These are phyloP conservation scores for Solanum dulcamara DNA, from an alignment of 257 asterid genomes.

Conservation along the genomic window DNA sequence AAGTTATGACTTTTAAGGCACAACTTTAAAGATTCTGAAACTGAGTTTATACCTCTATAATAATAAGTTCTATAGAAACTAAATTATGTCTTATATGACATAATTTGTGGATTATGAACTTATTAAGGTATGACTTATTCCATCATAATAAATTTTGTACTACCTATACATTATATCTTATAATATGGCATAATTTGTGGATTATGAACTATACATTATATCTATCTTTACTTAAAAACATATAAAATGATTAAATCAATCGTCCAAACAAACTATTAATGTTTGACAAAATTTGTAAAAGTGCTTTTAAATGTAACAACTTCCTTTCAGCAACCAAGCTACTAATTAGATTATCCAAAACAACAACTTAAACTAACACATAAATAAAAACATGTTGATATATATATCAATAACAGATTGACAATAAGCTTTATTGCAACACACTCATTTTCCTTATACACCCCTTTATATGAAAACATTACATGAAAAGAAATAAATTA, in stretches of 20 bases:
- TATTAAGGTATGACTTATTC: too few relatives aligned
- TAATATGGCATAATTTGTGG: not conserved
- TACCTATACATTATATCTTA: not conserved
- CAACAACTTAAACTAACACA: not conserved
- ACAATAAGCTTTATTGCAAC: not conserved
- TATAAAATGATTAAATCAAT: too few relatives aligned
- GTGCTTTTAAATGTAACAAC: not conserved
- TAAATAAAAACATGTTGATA: not conserved
- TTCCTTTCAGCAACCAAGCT: not conserved
- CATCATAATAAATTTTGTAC: too few relatives aligned
- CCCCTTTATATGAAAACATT: not conserved
- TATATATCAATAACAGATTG: not conserved
- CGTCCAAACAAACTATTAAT: accelerated
- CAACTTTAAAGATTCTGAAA: not conserved
- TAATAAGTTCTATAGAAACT: not conserved
- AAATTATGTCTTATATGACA: not conserved
- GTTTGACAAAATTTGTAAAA: not conserved
- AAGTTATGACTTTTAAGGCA: not conserved
- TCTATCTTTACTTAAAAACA: too few relatives aligned
- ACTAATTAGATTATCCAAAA: not conserved
- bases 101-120: not conserved
- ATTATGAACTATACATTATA: not conserved
- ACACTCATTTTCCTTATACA: not conserved
- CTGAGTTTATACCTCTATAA: not conserved
- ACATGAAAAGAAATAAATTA: not conserved